Evolutionary conservation across 2,329 filamentous ascomycete genomes (phyloP).

Genomic region (Calonectria ilicicola): DNA sequence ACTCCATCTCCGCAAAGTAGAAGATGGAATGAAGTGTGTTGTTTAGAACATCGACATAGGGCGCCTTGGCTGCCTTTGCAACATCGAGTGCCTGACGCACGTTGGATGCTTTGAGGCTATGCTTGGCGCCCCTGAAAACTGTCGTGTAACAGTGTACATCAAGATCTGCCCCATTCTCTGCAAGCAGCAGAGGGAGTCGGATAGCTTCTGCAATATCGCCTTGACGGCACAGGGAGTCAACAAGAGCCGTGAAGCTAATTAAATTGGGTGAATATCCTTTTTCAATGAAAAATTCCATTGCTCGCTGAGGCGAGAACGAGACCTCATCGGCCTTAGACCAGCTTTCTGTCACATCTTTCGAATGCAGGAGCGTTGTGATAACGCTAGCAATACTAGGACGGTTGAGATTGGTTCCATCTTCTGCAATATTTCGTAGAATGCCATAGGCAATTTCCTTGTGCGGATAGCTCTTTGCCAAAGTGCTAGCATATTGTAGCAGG

Average conservation of each 20-base stretch:
- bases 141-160: conserved; percentile 76
- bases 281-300: conserved; percentile 60
- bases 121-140: conserved; percentile 78
- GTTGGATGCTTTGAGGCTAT: conserved; percentile 62
- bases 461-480: conserved; percentile 53
- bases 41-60: conserved; percentile 50
- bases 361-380: conserved; percentile 69
- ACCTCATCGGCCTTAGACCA: conserved; percentile 30
- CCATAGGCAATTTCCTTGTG: conserved; percentile 58
- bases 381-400: conserved; percentile 61
- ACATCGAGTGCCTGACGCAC: conserved; percentile 56
- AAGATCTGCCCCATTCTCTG: conserved; percentile 64
- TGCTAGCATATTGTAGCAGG: conserved; percentile 59
- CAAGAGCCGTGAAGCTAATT: conserved; percentile 73
- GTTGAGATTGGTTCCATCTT: conserved; percentile 58
- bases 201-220: conserved; percentile 51
- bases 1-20: conserved; percentile 56
- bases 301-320: conserved; percentile 46
- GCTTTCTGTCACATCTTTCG: conserved; percentile 37
- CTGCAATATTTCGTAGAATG: conserved; percentile 53
- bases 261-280: conserved; percentile 74
- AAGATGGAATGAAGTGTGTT: conserved; percentile 63
- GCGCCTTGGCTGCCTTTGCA: conserved; percentile 61
- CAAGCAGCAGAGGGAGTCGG: conserved; percentile 47
- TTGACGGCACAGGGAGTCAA: conserved; percentile 76